Evolutionary conservation across 73 alveolate genomes (phyloP), one percentile per base, ranked within the genome.

Genomic region (Stentor roeselii): DNA sequence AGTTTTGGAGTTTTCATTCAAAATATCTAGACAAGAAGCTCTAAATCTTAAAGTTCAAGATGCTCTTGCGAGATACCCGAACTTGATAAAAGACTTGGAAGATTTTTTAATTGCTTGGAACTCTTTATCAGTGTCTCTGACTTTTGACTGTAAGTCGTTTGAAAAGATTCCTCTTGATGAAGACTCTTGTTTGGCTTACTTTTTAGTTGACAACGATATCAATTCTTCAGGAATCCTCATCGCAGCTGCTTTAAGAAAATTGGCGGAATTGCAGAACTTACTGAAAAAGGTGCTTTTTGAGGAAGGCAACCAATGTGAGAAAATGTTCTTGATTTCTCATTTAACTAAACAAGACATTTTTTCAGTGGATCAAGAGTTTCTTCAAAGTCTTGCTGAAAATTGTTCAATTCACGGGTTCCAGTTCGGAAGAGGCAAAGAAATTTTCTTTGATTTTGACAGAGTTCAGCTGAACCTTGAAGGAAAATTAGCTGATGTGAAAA

Each of bases 381-480:
- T n/a, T n/a, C n/a, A n/a, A n/a, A n/a, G n/a, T n/a, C n/a, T 67
- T 27, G 2, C 37, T 0, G 21, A 67, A 21, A n/a, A 32, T 0
- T 67, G 41, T 67, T 67, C 80, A 30, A n/a, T 67, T 21, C 21
- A 67, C 2, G 37, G 14, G 41, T 40, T 40, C 14, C 3, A 67
- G 34, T 67, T 27, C 37, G 37, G 50, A 2, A 67, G 14, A 34
- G 80, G 80, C 27, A 30, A 27, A 1, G 80, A 67, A 1, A 15
- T 67, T 30, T 27, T 67, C n/a, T 67, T 27, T 67, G 80, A 67
- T 34, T 67, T 67, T 67, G 80, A 67, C n/a, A 67, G 37, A 34
- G 11, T 67, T 15, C 80, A 67, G 41, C 37, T 21, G 27, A 21
- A 67, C 37, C 34, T 67, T 1, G 41, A 15, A 67, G 34, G 34